phyloP scores from a whole-genome alignment of 2,329 filamentous ascomycete species.

The Allantophomopsis cytisporea region DNA sequence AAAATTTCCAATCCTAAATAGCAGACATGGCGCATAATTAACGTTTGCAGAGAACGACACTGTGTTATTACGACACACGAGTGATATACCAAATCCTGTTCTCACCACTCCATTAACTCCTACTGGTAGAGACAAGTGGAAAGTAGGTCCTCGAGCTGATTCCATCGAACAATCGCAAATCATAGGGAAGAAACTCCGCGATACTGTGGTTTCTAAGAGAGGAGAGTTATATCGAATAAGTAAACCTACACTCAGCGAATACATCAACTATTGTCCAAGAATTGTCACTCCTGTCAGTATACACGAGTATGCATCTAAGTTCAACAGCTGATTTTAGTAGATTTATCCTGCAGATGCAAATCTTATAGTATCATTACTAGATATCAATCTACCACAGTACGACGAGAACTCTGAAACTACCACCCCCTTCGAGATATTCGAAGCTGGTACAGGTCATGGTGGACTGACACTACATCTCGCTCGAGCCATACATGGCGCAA shows the following conservation, averaged over 20 bases:
- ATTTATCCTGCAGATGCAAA: constrained; percentile 66
- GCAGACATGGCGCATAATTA: not conserved
- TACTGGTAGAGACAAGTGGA: constrained; percentile 16
- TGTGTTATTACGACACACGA: constrained; percentile 13
- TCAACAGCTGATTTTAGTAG: constrained; percentile 21
- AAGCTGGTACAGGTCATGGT: constrained; percentile 78
- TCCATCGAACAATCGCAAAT: constrained; percentile 23
- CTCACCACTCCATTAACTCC: constrained; percentile 26
- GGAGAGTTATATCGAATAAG: constrained; percentile 26
- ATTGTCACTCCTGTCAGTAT: constrained; percentile 58
- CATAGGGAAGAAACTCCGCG: constrained; percentile 14
- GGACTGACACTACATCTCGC: constrained; percentile 64
- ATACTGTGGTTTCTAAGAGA: constrained; percentile 6
- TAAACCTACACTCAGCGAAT: constrained; percentile 59
- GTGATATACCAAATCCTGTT: constrained; percentile 7
- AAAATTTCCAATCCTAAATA: not conserved
- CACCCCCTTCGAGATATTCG: constrained; percentile 57
- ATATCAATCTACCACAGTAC: constrained; percentile 62
- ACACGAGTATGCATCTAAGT: constrained; percentile 9
- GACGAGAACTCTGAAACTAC: constrained; percentile 28
- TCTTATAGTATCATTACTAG: constrained; percentile 62
- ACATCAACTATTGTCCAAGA: constrained; percentile 52
- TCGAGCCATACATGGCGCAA: constrained; percentile 62
- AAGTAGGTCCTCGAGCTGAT: constrained; percentile 18
- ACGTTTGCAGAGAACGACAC: constrained; percentile 15